Evolutionary conservation across 306 rosid genomes (phyloP), one percentile per base, ranked within the genome.

Genomic region (Inga leiocalycina): DNA sequence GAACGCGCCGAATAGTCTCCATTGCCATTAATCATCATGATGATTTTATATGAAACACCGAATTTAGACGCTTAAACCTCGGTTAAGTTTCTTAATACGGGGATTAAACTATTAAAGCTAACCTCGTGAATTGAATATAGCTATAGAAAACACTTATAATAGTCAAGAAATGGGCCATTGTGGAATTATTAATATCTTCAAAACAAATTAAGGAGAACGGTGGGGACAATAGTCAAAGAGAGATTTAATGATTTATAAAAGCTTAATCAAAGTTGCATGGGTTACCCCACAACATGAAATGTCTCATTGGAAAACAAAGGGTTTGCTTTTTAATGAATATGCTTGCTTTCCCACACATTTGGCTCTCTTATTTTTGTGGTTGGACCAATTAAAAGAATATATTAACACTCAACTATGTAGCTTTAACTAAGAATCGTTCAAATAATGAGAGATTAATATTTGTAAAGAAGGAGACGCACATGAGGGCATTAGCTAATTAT

Each of bases 401-500:
- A 41, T 27, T 3, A 59, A 8, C 68, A 74, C 49, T 66, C 32
- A 20, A 59, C 34, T 80, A 59, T 3, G 16, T 69, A 17, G 61
- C 75, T 75, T 69, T 35, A 2, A 61, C 27, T 8, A 24, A 71
- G 64, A 43, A 81, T 66, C 64, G 43, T 39, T 61, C 52, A 49
- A 71, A 64, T 83, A 66, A 76, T 39, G 35, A 44, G 73, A 32
- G 44, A 78, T 68, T 80, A 78, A 80, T 78, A 78, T 80, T 81
- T 22, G 84, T 86, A 81, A 81, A 84, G 88, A 80, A 75, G 82
- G 81, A 85, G 49, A 81, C 81, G 75, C 79, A 86, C 86, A 84
- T 86, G 87, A 74, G 81, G 83, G 81, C 90, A 86, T 89, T 86
- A 74, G 76, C 84, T 86, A 59, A 59, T 22, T 79, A 85, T 78